phyloP scores from a whole-genome alignment of 2,329 filamentous ascomycete genomes.

The Aspergillus sp. region DNA sequence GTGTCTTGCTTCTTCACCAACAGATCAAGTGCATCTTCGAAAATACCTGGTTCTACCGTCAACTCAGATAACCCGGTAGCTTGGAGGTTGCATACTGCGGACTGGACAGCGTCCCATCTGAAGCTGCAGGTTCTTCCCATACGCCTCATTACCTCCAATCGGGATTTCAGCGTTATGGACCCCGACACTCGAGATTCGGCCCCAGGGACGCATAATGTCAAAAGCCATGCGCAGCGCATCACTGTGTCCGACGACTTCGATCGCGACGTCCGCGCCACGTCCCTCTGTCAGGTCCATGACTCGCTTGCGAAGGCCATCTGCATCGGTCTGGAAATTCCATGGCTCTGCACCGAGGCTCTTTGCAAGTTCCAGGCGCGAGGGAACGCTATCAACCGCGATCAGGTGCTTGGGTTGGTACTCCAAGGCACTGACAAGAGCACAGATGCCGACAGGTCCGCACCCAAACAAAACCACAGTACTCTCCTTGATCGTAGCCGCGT shows the following conservation, averaged over 20 bases:
- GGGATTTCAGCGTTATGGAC: conserved; percentile 71
- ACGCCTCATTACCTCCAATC: conserved; percentile 61
- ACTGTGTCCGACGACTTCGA: conserved; percentile 71
- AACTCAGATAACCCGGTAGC: not conserved
- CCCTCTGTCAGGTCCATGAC: conserved; percentile 73
- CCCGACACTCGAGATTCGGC: conserved; percentile 68
- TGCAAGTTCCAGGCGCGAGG: conserved; percentile 69
- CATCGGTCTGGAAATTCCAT: conserved; percentile 69
- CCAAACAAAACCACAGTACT: conserved; percentile 18
- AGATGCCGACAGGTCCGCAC: conserved; percentile 16
- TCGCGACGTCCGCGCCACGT: conserved; percentile 76
- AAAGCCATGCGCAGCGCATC: conserved; percentile 67
- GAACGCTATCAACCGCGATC: conserved; percentile 74
- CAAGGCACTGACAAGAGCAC: conserved; percentile 57
- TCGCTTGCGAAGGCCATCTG: conserved; percentile 51
- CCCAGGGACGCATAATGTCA: conserved; percentile 69
- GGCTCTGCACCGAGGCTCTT: conserved; percentile 72
- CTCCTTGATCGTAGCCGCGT: conserved; percentile 1
- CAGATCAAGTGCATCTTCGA: conserved; percentile 60
- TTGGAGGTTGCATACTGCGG: conserved; percentile 19
- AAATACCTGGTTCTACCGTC: conserved; percentile 44
- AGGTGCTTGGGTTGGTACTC: conserved; percentile 69
- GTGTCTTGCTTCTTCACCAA: conserved; percentile 63
- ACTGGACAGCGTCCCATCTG: conserved; percentile 77
- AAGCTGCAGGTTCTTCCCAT: conserved; percentile 65